A percentile compares a stretch with the other conserved stretches of the same genome.
Conservation (phyloP, 352 stramenopile species). For the Phytopythium helicoides region DNA sequence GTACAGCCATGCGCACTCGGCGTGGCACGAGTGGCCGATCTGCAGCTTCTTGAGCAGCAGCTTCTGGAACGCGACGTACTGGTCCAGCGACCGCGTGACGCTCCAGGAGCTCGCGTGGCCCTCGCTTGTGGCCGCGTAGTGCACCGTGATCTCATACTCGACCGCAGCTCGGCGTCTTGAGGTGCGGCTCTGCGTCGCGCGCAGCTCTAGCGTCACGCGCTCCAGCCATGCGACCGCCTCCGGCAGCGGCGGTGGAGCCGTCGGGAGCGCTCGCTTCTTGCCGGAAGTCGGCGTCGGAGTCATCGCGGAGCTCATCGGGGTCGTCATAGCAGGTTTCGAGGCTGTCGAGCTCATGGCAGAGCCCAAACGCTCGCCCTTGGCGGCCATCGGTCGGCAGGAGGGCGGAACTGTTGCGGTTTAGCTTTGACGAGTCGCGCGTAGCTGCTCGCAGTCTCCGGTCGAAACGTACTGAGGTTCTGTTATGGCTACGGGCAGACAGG, state of each 20-base stretch:
- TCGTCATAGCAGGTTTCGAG: too few relatives aligned
- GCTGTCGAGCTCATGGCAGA: too few relatives aligned
- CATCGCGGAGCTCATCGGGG: too few relatives aligned
- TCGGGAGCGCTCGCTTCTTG: conserved; percentile 11
- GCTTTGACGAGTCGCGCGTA: too few relatives aligned
- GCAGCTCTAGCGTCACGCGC: conserved; percentile 31
- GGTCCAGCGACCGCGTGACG: conserved; percentile 30
- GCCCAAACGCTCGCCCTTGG: too few relatives aligned
- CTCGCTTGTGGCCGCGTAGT: conserved; percentile 8
- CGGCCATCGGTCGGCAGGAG: too few relatives aligned
- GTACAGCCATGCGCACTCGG: conserved; percentile 64
- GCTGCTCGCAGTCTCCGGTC: too few relatives aligned
- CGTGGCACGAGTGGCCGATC: conserved; percentile 56
- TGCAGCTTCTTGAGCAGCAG: conserved; percentile 40
- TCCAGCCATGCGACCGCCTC: conserved; percentile 36
- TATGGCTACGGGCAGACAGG: too few relatives aligned
- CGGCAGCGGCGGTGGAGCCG: conserved; percentile 22
- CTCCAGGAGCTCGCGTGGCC: conserved; percentile 19
- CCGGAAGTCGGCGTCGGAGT: too few relatives aligned
- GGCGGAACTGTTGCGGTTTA: too few relatives aligned
- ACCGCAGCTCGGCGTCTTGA: conserved; percentile 23
- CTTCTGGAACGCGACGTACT: conserved; percentile 49
- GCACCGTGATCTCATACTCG: conserved; percentile 29
- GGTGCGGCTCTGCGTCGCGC: conserved; percentile 19
- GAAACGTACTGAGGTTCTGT: too few relatives aligned